Evolutionary conservation across 2,329 filamentous ascomycete species (phyloP).

Genomic region (Sporothrix variecibatus): DNA sequence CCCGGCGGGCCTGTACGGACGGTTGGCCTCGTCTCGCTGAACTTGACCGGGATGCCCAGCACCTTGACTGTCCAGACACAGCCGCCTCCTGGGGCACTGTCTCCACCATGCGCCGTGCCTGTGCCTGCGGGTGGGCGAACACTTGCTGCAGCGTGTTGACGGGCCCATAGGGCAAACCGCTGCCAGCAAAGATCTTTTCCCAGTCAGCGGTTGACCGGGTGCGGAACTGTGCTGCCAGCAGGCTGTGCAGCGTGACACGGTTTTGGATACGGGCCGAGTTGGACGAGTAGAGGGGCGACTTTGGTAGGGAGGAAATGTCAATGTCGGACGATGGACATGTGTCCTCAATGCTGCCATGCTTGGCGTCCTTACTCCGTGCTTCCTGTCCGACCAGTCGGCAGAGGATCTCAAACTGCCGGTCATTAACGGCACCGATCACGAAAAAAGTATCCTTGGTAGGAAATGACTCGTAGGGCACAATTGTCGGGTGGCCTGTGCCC

Average conservation of each 20-base stretch:
- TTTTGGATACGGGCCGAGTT: not conserved
- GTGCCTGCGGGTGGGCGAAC: constrained; percentile 23
- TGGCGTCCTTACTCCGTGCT: not conserved
- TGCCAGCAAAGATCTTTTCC: not conserved
- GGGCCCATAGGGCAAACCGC: not conserved
- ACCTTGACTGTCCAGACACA: constrained; percentile 3
- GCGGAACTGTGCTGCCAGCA: not conserved
- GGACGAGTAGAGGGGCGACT: not conserved
- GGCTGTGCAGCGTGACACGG: not conserved
- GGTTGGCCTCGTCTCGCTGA: constrained; percentile 21
- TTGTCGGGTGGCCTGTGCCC: constrained; percentile 7
- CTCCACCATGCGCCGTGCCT: constrained; percentile 22
- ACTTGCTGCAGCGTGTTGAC: constrained; percentile 19
- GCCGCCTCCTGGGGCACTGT: constrained; percentile 1
- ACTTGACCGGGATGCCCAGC: constrained; percentile 26
- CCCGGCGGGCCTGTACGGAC: not conserved
- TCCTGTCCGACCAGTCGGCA: not conserved
- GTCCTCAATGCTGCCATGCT: not conserved
- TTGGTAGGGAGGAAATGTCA: not conserved
- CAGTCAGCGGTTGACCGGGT: not conserved
- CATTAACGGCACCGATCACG: constrained; percentile 18
- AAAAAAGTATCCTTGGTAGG: not conserved
- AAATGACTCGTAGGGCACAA: constrained; percentile 10
- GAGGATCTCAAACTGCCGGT: constrained; percentile 19
- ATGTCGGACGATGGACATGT: not conserved